Base-by-base conservation (phyloP, 805 yeast genomes). In the Metschnikowia lachancei region DNA sequence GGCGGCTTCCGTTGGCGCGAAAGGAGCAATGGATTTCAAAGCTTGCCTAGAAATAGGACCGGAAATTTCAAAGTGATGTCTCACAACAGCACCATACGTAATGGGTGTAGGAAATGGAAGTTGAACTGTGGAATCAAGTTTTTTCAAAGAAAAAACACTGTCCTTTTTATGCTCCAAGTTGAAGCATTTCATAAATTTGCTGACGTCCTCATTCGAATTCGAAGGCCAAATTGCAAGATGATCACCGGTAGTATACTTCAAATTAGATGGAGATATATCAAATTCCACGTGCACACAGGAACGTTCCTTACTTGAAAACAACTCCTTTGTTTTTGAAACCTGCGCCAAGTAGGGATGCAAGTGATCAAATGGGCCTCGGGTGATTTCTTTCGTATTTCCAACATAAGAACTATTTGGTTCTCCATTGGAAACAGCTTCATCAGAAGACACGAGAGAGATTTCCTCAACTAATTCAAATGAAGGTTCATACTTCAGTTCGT, bases 201-300 rank as follows among this genome's bases (percentile, higher is more conserved):
- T 75, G 29, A 90, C 83, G 57, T 86, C 81, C 63, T 83, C 88
- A 60, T 83, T 74, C 1, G 95, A 74, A 67, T 92, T 92, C 19
- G 94, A 87, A 30, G 97, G 94, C 95, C 97, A 88, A 47, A 94
- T 73, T 13, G 96, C 98, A 52, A 94, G 69, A 68, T 92, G 98
- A 64, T 92, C 99, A 66, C 99, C 99, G 3, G 99, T 92, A 39
- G 92, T 75, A 67, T 92, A 92, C 57, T 84, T 82, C 60, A 94
- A 72, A 59, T 84, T 85, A 3, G 92, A 76, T 24, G 71, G 79
- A 1, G 89, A 76, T 31, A 90, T 69, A 61, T 92, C 97, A 57
- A 92, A 82, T 67, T 94, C 98, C 40, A 85, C 80, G 63, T 92
- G 98, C 49, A 92, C 80, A 70, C 98, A 92, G 55, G 83, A 82